These are phyloP conservation scores for Diaporthe amygdali DNA, from an alignment of 2,329 filamentous ascomycete species.

Conservation along the genomic window DNA sequence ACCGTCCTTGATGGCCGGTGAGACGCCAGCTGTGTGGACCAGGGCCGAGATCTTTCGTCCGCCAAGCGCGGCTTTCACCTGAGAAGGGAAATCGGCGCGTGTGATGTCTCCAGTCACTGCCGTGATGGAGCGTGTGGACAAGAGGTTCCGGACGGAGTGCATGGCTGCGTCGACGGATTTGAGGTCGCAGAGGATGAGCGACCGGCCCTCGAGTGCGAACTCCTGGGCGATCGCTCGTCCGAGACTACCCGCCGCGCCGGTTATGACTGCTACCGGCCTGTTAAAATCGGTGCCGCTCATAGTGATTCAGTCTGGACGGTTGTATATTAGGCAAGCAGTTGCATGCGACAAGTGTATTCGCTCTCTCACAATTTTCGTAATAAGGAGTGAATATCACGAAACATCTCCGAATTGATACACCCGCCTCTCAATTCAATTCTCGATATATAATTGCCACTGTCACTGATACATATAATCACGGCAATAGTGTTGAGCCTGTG, in stretches of 20 bases:
- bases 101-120: slow-evolving; percentile 14
- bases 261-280: background rate
- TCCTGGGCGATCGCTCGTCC: slow-evolving; percentile 2
- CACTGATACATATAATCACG: background rate
- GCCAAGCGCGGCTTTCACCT: slow-evolving; percentile 5
- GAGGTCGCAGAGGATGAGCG: slow-evolving; percentile 9
- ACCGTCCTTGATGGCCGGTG: background rate
- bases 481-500: background rate
- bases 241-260: background rate
- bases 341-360: background rate
- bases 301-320: background rate
- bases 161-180: slow-evolving; percentile 1
- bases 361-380: background rate
- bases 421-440: background rate
- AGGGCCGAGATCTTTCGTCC: slow-evolving; percentile 6
- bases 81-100: background rate
- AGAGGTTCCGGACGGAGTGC: slow-evolving; percentile 1
- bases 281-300: background rate
- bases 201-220: slow-evolving; percentile 9
- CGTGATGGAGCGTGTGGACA: background rate
- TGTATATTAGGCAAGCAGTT: no score
- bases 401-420: accelerated
- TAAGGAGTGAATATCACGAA: background rate
- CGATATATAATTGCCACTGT: background rate
- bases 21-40: slow-evolving; percentile 12